Conservation (phyloP, 192 early-diverging fungal species). For the Ambispora gerdemannii region DNA sequence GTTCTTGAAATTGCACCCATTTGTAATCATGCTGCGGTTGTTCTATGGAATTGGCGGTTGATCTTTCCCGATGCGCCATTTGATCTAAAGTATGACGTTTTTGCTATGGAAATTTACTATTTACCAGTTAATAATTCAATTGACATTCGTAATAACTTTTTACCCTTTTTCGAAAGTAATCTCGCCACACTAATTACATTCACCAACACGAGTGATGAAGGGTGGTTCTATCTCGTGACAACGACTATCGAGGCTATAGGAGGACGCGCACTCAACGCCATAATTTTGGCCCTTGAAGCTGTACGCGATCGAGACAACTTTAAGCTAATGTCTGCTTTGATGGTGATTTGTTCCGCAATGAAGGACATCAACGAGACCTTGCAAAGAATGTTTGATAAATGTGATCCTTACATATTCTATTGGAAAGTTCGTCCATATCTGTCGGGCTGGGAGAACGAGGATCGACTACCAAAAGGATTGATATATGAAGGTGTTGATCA, state of each 20-base stretch:
- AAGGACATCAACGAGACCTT: constrained; percentile 53
- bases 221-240: constrained; percentile 95
- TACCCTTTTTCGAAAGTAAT: constrained; percentile 66
- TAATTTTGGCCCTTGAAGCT: constrained; percentile 63
- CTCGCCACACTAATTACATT: constrained; percentile 79
- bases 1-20: constrained; percentile 83
- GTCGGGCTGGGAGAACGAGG: constrained; percentile 88
- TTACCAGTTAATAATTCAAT: background rate
- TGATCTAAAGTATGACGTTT: constrained; percentile 66
- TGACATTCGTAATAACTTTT: constrained; percentile 13
- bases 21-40: constrained; percentile 80
- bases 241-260: constrained; percentile 83
- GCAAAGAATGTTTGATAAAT: constrained; percentile 85
- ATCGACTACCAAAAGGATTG: constrained; percentile 81
- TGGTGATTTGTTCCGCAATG: constrained; percentile 52
- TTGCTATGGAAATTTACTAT: background rate
- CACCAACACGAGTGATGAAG: constrained; percentile 85
- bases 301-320: constrained; percentile 52
- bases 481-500: constrained; percentile 89
- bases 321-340: constrained; percentile 50
- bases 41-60: constrained; percentile 89
- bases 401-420: constrained; percentile 94
- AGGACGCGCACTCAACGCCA: constrained; percentile 64
- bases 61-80: constrained; percentile 76
- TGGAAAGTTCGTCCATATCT: constrained; percentile 87